A percentile compares a stretch with the other conserved stretches of the same genome.
These are phyloP conservation scores for Piper longum DNA, from an alignment of 164 flowering plant genomes.

Conservation along the genomic window DNA sequence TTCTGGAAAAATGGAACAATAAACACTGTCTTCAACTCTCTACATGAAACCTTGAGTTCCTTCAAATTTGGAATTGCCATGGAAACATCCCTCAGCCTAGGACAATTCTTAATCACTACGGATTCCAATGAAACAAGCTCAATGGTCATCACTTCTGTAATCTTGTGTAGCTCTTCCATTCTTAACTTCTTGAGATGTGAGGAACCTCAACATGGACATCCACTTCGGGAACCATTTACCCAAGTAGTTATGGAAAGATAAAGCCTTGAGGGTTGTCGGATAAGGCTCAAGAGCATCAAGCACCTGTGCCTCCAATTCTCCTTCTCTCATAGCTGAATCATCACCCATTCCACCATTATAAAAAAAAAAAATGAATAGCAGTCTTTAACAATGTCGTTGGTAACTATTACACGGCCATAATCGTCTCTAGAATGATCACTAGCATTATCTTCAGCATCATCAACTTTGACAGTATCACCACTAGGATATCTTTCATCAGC, in stretches of 20 bases:
- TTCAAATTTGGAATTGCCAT: conserved; percentile 13
- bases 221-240: conserved; percentile 20
- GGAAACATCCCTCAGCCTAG: conserved; percentile 4
- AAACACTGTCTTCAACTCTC: no score
- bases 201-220: conserved; percentile 12
- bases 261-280: conserved; percentile 1
- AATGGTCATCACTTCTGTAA: conserved; percentile 13
- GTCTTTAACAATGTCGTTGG: no score
- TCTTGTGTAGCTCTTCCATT: conserved; percentile 1
- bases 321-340: neutral
- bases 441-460: no score
- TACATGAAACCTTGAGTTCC: neutral
- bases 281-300: conserved; percentile 19
- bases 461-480: no score
- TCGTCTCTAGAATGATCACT: no score
- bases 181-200: conserved; percentile 1
- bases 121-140: conserved; percentile 14
- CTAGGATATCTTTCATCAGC: no score
- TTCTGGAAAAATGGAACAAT: no score
- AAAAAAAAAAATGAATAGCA: no score
- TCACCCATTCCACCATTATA: no score
- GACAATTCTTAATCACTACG: neutral
- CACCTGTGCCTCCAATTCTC: conserved; percentile 5
- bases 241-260: conserved; percentile 6
- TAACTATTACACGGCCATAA: no score